phyloP scores from a whole-genome alignment of 257 asterid genomes.

The Nicotiana undulata region DNA sequence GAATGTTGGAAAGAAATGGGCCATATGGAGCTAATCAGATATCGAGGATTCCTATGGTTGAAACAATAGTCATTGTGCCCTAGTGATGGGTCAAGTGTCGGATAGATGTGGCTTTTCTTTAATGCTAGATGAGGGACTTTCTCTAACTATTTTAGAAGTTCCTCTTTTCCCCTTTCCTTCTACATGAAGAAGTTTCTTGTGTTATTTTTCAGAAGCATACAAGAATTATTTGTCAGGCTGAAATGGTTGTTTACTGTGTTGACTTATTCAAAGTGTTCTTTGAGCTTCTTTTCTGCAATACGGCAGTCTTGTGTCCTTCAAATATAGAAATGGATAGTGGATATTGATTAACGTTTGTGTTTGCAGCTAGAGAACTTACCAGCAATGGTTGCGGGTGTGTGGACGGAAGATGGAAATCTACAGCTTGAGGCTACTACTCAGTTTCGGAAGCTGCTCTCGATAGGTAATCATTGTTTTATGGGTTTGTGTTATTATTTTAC shows the following conservation, averaged over 20 bases:
- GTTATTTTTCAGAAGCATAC: too few species aligned
- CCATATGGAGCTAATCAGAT: background rate
- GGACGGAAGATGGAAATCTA: conserved; percentile 9
- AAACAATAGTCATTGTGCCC: background rate
- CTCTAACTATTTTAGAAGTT: background rate
- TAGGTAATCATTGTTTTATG: conserved; percentile 14
- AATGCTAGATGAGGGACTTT: background rate
- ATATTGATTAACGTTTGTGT: background rate
- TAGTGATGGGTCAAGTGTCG: background rate
- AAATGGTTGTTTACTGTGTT: background rate
- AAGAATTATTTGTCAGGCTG: too few species aligned
- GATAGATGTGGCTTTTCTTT: background rate
- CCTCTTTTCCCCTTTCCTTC: too few species aligned
- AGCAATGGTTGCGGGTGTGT: conserved; percentile 7
- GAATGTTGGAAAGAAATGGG: background rate
- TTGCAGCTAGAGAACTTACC: conserved; percentile 12
- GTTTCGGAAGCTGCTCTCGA: conserved; percentile 15
- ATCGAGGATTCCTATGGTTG: background rate
- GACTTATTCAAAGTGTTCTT: background rate
- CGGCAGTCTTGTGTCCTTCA: background rate
- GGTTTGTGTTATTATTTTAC: background rate
- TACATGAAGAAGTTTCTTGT: too few species aligned
- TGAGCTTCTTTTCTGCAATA: background rate
- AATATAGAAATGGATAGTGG: background rate
- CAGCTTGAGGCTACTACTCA: conserved; percentile 17